Evolutionary conservation across 2,329 filamentous ascomycete genomes (phyloP).

Genomic region (Elsinoe fawcettii): DNA sequence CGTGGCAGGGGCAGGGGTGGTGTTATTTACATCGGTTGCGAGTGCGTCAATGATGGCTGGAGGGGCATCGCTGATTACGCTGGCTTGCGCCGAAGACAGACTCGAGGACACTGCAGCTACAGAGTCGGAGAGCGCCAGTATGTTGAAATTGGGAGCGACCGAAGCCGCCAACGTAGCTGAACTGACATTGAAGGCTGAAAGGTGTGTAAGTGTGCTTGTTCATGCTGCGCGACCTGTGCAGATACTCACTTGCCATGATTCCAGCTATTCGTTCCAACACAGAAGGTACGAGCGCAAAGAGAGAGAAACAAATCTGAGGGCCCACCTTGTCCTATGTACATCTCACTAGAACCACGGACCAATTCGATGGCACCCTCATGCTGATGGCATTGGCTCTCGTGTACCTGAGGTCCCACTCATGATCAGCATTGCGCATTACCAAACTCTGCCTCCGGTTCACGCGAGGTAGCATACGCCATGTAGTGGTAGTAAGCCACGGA

Average conservation of each 20-base stretch:
- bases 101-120: background rate
- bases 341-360: background rate
- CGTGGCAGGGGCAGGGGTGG: background rate
- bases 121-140: background rate
- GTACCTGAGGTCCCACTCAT: conserved; percentile 6
- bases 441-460: conserved; percentile 1
- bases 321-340: conserved; percentile 12
- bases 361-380: conserved; percentile 5
- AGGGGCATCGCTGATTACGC: background rate
- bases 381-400: conserved; percentile 7
- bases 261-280: background rate
- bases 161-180: background rate
- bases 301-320: background rate
- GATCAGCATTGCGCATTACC: conserved; percentile 8
- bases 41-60: background rate
- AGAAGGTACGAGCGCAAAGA: background rate
- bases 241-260: background rate
- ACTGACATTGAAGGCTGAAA: background rate
- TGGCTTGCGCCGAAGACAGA: background rate
- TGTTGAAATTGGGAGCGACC: background rate
- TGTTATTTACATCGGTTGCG: conserved; percentile 8
- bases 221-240: background rate
- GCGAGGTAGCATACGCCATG: conserved; percentile 9
- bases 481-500: conserved; percentile 5
- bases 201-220: background rate